Base-by-base conservation (phyloP, 345 rosid species). In the Populus alba region DNA sequence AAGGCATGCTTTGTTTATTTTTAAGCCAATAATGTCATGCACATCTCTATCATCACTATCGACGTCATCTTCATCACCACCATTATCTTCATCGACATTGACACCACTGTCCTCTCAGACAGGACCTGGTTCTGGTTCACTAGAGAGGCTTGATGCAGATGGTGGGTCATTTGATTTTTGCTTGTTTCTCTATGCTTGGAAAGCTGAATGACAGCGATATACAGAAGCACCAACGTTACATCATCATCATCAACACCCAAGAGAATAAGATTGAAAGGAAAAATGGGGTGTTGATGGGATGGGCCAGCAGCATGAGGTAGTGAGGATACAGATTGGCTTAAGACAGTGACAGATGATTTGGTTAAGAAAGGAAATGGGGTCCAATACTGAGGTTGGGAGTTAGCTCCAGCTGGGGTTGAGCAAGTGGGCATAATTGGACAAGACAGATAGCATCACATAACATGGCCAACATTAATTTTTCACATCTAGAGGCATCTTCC, bases 101-200 rank as follows among this genome's bases (percentile, higher is more conserved):
- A 80, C 89, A 35, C 82, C 87, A 62, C 38, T 81, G 76, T 83
- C 87, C 23, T 84, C 90, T 38, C 86, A 73, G 55, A 68, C 79
- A 1, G 85, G 81, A 51, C 11, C 47, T 43, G 81, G 85, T 74
- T 83, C 83, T 1, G 81, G 85, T 29, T 84, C 90, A 57, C 59
- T 77, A 4, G 91, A 85, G 39, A 87, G 81, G 70, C 11, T 85
- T 55, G 74, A 51, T 68, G 79, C 77, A 23, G 72, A 70, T 73
- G 84, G 87, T 66, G 84, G 87, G 51, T 68, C 87, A 39, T 73
- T 87, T 5, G 92, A 87, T 31, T 90, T 90, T 79, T 85, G 87
- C 83, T 70, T 91, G 80, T 88, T 90, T 87, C 87, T 91, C 20
- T 87, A 89, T 85, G 92, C 90, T 72, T 87, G 92, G 91, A 89